Evolutionary conservation across 2,329 filamentous ascomycete species (phyloP).

Genomic region (Fusarium armeniacum): DNA sequence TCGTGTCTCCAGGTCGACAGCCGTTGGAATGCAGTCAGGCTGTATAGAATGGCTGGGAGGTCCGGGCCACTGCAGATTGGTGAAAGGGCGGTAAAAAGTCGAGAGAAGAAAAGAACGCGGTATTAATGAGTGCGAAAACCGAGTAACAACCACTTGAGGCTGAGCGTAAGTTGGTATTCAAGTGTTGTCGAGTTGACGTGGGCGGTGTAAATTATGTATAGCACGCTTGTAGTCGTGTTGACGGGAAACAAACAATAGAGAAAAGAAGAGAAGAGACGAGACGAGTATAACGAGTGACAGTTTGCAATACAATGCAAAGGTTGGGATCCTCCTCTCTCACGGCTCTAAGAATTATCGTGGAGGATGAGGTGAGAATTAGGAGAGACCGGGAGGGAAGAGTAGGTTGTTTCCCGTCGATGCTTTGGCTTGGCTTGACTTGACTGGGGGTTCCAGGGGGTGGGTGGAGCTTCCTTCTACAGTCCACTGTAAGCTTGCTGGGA

Average conservation of each 20-base stretch:
- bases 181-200: slow-evolving; percentile 39
- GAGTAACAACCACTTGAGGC: slow-evolving; percentile 24
- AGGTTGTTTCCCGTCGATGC: slow-evolving; percentile 12
- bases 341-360: slow-evolving; percentile 47
- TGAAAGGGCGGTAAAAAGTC: slow-evolving; percentile 17
- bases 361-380: slow-evolving; percentile 46
- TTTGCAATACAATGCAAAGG: slow-evolving; percentile 36
- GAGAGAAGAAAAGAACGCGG: slow-evolving; percentile 36
- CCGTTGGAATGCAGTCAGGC: slow-evolving; percentile 45
- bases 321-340: slow-evolving; percentile 48
- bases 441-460: slow-evolving; percentile 31
- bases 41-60: slow-evolving; percentile 26
- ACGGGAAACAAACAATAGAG: slow-evolving; percentile 37
- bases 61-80: slow-evolving; percentile 26
- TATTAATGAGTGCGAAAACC: slow-evolving; percentile 43
- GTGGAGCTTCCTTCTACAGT: slow-evolving; percentile 23
- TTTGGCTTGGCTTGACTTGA: slow-evolving; percentile 31
- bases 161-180: slow-evolving; percentile 26
- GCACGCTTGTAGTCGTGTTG: slow-evolving; percentile 10
- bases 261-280: slow-evolving; percentile 20
- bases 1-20: slow-evolving; percentile 44
- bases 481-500: slow-evolving; percentile 16
- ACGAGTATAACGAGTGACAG: slow-evolving; percentile 45
- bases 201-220: slow-evolving; percentile 40
- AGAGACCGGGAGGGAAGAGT: slow-evolving; percentile 34